phyloP scores from a whole-genome alignment of 208 protist genomes.

The Leishmania mexicana region DNA sequence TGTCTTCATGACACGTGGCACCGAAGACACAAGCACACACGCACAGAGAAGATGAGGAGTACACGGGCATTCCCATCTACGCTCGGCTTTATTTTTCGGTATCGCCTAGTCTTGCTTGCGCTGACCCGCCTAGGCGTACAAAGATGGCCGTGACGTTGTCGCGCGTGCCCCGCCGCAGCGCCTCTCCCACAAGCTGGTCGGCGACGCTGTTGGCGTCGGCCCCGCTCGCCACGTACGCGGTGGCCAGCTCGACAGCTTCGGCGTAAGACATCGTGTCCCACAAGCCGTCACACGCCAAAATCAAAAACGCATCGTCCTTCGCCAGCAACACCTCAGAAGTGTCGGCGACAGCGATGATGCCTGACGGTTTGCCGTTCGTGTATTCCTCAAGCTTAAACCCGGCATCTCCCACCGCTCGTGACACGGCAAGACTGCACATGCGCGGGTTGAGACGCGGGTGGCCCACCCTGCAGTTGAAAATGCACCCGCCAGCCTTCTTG shows the following conservation, averaged over 20 bases:
- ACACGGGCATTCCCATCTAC: neutral
- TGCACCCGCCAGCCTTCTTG: slow-evolving; percentile 71
- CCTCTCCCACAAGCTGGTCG: slow-evolving; percentile 66
- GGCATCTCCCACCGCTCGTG: slow-evolving; percentile 93
- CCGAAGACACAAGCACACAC: neutral
- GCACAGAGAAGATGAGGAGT: neutral
- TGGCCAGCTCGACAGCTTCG: slow-evolving; percentile 76
- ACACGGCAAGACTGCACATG: slow-evolving; percentile 86
- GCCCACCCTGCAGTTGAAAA: slow-evolving; percentile 89
- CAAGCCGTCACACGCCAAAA: slow-evolving; percentile 92
- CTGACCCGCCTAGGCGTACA: slow-evolving; percentile 29
- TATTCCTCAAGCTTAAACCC: slow-evolving; percentile 85
- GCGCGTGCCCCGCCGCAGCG: slow-evolving; percentile 63
- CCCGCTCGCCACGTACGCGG: slow-evolving; percentile 32
- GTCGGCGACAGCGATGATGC: slow-evolving; percentile 76
- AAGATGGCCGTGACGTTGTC: slow-evolving; percentile 89
- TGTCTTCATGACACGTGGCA: neutral
- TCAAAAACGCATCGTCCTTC: slow-evolving; percentile 77
- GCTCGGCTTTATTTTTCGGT: neutral
- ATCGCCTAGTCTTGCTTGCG: neutral
- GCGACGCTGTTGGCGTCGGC: slow-evolving; percentile 46
- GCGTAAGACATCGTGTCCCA: slow-evolving; percentile 92
- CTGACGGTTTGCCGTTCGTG: slow-evolving; percentile 73
- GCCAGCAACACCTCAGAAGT: slow-evolving; percentile 47
- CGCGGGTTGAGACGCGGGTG: slow-evolving; percentile 83